Evolutionary conservation across 352 stramenopile genomes (phyloP), one percentile per base, ranked within the genome.

Genomic region (Pythium phragmiticola): DNA sequence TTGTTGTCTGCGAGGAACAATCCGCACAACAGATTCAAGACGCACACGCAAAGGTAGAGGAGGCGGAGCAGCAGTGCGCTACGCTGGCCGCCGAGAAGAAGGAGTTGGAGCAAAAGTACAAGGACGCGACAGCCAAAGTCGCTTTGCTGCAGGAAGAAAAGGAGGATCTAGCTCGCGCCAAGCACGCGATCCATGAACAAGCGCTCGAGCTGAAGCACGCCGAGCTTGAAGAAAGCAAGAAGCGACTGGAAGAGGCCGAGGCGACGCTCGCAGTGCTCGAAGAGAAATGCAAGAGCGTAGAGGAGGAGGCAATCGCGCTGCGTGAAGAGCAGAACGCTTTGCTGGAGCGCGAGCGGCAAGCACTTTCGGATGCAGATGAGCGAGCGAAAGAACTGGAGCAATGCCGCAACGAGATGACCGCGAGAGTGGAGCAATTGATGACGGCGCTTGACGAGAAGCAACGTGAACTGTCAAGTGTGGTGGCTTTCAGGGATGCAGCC

Each of bases 1-100:
- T 81, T 30, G 46, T 71, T 21, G 75, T 72, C 60, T 66, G 74
- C 54, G 66, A 78, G 51, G 69, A 70, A 34, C 74, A 85, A 11
- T 75, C 77, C 23, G 60, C 77, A 19, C 70, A 84, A 52, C 55
- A 74, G 51, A 57, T 50, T 19, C 37, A 59, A n/a, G 71, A 84
- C 17, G n/a, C 23, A 9, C 28, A 8, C 0, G 23, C 9, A 1
- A 34, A 14, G 5, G 16, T 50, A 1, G 28, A 64, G 17, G 37
- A 51, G 43, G 19, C 63, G 19, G 52, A 64, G 46, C 12, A 43
- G 17, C 28, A 65, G 13, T 47, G 41, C 19, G 34, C 9, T 19
- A 23, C 30, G 17, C 33, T 62, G 2, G 30, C 33, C 12, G 42
- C 42, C 2, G 28, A 52, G 21, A 60, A 57, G 19, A 26, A 47